Evolutionary conservation across 1,284 basidiomycete genomes (phyloP).

Genomic region (Malassezia yamatoensis): DNA sequence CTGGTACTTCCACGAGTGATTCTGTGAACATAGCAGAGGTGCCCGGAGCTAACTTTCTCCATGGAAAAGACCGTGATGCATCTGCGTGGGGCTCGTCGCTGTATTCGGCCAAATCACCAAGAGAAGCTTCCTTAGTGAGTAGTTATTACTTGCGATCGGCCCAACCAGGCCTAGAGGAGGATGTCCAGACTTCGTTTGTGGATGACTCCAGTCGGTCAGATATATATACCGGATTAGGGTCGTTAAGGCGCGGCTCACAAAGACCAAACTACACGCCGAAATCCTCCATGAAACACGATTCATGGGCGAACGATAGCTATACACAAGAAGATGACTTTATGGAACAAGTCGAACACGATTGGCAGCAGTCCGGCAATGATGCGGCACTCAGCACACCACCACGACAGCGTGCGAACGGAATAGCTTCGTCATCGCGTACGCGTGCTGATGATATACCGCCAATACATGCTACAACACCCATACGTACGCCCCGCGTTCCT

Average conservation of each 20-base stretch:
- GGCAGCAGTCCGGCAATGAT: not conserved
- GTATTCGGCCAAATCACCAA: slow-evolving; percentile 4
- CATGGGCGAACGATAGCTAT: not conserved
- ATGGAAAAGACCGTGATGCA: slow-evolving; percentile 2
- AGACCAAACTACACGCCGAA: slow-evolving; percentile 8
- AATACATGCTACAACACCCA: not conserved
- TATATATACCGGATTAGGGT: slow-evolving; percentile 6
- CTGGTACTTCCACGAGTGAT: too few species aligned
- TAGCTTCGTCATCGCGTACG: not conserved
- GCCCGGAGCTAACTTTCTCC: not conserved
- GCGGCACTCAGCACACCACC: too few species aligned
- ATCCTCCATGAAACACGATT: slow-evolving; percentile 1
- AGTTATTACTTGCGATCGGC: slow-evolving; percentile 14
- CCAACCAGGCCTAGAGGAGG: not conserved
- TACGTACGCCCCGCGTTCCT: slow-evolving; percentile 8
- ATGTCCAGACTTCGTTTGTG: not conserved
- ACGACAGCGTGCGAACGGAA: too few species aligned
- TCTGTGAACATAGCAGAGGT: not conserved
- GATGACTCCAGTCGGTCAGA: slow-evolving; percentile 5
- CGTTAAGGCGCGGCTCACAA: slow-evolving; percentile 14
- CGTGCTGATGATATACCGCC: not conserved
- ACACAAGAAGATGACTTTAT: slow-evolving; percentile 15
- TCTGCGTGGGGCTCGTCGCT: slow-evolving; percentile 14
- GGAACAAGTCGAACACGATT: slow-evolving; percentile 10
- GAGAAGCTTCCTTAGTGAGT: slow-evolving; percentile 13